Conservation (phyloP, 768 basidiomycete genomes). For the Leccinum variicolor region DNA sequence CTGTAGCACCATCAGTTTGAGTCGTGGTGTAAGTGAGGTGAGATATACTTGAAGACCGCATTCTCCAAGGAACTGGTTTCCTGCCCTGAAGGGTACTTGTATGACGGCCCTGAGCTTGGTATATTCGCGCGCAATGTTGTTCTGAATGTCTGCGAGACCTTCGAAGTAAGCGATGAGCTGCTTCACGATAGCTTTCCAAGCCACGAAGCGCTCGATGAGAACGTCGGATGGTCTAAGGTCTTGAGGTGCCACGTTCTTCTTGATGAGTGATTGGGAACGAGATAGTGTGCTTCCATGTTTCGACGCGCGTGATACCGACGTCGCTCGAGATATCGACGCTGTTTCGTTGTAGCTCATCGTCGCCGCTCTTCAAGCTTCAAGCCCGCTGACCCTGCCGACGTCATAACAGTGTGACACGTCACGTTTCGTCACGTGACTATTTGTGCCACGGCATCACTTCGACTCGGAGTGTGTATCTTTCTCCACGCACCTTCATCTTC, state of each 20-base stretch:
- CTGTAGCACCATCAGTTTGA: slow-evolving; percentile 33
- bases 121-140: slow-evolving; percentile 89
- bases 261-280: slow-evolving; percentile 83
- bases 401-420: slow-evolving; percentile 25
- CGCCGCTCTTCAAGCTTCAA: not conserved
- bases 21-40: not conserved
- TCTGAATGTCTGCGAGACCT: slow-evolving; percentile 74
- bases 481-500: not conserved
- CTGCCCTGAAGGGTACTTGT: slow-evolving; percentile 93
- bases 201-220: slow-evolving; percentile 90
- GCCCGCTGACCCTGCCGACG: slow-evolving; percentile 10
- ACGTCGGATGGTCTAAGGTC: slow-evolving; percentile 93
- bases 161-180: slow-evolving; percentile 91
- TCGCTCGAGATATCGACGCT: slow-evolving; percentile 61
- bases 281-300: slow-evolving; percentile 71
- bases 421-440: slow-evolving; percentile 10
- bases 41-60: slow-evolving; percentile 77
- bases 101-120: slow-evolving; percentile 93
- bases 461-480: too few relatives aligned
- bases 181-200: slow-evolving; percentile 96
- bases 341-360: slow-evolving; percentile 41
- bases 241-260: slow-evolving; percentile 88
- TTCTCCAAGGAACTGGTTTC: slow-evolving; percentile 98
- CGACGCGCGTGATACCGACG: slow-evolving; percentile 64
- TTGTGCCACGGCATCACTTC: not conserved